Conservation (phyloP, 2,329 filamentous ascomycete species). For the Scedosporium aurantiacum region DNA sequence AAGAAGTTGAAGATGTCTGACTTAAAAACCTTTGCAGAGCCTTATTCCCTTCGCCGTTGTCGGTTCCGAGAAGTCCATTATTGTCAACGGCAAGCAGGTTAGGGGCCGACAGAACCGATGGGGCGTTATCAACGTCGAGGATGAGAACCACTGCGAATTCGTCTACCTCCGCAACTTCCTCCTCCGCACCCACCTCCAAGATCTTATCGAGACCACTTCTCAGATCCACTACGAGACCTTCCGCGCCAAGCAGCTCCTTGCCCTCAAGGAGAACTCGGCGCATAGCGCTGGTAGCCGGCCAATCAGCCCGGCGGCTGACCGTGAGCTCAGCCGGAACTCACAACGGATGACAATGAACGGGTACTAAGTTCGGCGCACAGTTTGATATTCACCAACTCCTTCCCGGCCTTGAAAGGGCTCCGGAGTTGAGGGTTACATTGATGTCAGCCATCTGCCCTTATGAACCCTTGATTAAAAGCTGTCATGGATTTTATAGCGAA, state of each 20-base stretch:
- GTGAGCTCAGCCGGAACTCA: slow-evolving; percentile 92
- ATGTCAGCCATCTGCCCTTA: neutral
- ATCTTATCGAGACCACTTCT: slow-evolving; percentile 96
- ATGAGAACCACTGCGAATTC: slow-evolving; percentile 99
- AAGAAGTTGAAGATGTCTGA: neutral
- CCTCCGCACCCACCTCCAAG: slow-evolving; percentile 94
- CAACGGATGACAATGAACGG: slow-evolving; percentile 99
- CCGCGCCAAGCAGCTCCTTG: slow-evolving; percentile 96
- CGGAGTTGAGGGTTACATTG: neutral
- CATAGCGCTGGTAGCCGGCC: slow-evolving; percentile 78
- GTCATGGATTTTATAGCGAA: slow-evolving; percentile 5
- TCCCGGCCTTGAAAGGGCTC: slow-evolving; percentile 4
- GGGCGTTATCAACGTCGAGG: slow-evolving; percentile 99
- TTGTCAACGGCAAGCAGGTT: slow-evolving; percentile 94
- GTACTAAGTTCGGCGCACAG: slow-evolving; percentile 50
- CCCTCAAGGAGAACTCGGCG: slow-evolving; percentile 94
- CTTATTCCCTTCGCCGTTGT: slow-evolving; percentile 97
- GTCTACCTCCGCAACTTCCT: slow-evolving; percentile 98
- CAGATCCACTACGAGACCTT: slow-evolving; percentile 99
- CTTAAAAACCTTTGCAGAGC: slow-evolving; percentile 33
- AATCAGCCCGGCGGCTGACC: slow-evolving; percentile 89
- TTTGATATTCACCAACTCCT: neutral
- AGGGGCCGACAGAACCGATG: slow-evolving; percentile 97
- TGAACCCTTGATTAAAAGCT: slow-evolving; percentile 1
- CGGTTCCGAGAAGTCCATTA: slow-evolving; percentile 95